Base-by-base conservation (phyloP, 805 yeast genomes). In the Saccharomycopsis sp. region DNA sequence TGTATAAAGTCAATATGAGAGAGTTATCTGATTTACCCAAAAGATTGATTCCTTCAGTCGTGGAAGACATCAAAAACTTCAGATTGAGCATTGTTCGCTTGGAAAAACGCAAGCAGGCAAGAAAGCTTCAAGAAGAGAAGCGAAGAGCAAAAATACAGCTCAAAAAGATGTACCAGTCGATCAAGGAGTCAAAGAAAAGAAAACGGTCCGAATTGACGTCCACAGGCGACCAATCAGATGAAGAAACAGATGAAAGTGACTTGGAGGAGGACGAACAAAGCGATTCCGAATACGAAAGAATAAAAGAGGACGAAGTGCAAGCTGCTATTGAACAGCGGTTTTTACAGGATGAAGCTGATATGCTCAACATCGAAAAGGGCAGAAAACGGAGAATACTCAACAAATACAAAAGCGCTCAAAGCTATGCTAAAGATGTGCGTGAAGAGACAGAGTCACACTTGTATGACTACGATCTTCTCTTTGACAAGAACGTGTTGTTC, bases 1-100 rank as follows among this genome's bases (percentile, higher is more conserved):
- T 66, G 34, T 84, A 84, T 65, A 74, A 76, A 56, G 79, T 84
- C 34, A 86, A 84, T 65, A 73, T 76, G n/a, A 70, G 72, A 51
- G 88, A 83, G 63, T 66, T 84, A 56, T 70, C 75, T 14, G 88
- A 81, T 62, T 78, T 84, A 2, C 87, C 89, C 1, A 68, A 70
- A 23, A 78, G 79, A 24, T 71, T 80, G 73, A 67, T 78, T 51
- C 84, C 81, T 20, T 71, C 70, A n/a, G 79, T 83, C 41, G 77
- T 74, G 18, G 74, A 75, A 57, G 82, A 80, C 58, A 77, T 84
- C 57, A 73, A 82, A 58, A 79, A 76, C 60, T 84, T 84, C 65
- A 69, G 89, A 64, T 71, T 82, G 21, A 76, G 75, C 50, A 84
- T 83, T 24, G 65, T 82, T 55, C 75, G 75, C 47, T 68, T 79